These are phyloP conservation scores for Chalaropsis ovoidea DNA, from an alignment of 2,329 filamentous ascomycete genomes.

Conservation along the genomic window DNA sequence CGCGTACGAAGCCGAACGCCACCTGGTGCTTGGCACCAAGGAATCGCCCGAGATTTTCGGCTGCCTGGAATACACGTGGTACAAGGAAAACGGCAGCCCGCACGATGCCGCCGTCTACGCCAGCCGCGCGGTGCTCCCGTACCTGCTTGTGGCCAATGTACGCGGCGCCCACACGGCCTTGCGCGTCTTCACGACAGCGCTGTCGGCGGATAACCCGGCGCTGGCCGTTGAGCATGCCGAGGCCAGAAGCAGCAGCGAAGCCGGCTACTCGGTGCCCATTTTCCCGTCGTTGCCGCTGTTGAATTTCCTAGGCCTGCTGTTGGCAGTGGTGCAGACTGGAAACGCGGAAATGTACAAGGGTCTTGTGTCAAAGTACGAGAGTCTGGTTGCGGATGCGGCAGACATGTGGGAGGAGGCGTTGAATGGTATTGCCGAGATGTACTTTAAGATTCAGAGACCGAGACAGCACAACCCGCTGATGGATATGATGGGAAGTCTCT, in stretches of 20 bases:
- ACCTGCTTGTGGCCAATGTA: slow-evolving; percentile 81
- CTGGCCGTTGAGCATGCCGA: slow-evolving; percentile 75
- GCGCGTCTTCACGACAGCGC: slow-evolving; percentile 46
- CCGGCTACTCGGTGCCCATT: slow-evolving; percentile 62
- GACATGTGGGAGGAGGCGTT: slow-evolving; percentile 67
- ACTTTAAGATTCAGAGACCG: slow-evolving; percentile 84
- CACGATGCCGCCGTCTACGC: slow-evolving; percentile 81
- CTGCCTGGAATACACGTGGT: slow-evolving; percentile 87
- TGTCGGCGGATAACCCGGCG: slow-evolving; percentile 36
- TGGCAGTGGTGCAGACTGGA: slow-evolving; percentile 74
- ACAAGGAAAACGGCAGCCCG: slow-evolving; percentile 66
- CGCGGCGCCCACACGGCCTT: slow-evolving; percentile 78
- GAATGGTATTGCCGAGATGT: slow-evolving; percentile 86
- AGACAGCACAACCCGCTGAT: slow-evolving; percentile 84
- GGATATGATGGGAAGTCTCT: slow-evolving; percentile 96
- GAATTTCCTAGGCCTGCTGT: slow-evolving; percentile 80
- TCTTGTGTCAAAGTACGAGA: slow-evolving; percentile 69
- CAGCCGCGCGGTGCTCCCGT: slow-evolving; percentile 78
- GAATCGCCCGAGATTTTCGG: slow-evolving; percentile 75
- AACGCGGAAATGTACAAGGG: slow-evolving; percentile 69
- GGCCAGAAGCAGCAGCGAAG: slow-evolving; percentile 35
- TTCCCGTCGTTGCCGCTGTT: slow-evolving; percentile 88
- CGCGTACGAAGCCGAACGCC: slow-evolving; percentile 83
- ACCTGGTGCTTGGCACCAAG: slow-evolving; percentile 77
- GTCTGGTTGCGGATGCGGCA: slow-evolving; percentile 64